phyloP scores from a whole-genome alignment of 768 basidiomycete genomes.

The Rhodosporidiobolus odoratus region DNA sequence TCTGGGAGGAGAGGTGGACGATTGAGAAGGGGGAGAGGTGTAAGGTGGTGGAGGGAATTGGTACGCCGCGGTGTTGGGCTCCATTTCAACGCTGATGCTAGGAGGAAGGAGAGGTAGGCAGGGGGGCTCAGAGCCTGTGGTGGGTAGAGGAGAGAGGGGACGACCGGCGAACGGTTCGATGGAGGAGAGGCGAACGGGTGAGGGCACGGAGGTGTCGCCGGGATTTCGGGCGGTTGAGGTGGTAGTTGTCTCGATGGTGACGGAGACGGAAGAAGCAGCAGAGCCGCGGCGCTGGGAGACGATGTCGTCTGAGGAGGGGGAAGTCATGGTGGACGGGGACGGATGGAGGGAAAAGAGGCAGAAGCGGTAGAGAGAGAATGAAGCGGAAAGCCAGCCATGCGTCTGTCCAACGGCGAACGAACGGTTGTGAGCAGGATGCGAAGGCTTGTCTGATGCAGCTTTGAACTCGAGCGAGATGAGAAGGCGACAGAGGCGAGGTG shows the following conservation, averaged over 20 bases:
- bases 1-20: neutral
- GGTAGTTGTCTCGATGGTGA: conserved; percentile 4
- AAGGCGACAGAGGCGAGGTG: no score
- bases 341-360: neutral
- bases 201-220: neutral
- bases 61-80: neutral
- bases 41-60: neutral
- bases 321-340: no score
- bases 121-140: neutral
- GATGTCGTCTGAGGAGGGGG: neutral
- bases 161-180: neutral
- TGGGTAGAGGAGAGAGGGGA: neutral
- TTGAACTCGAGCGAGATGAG: no score
- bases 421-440: no score
- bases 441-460: no score
- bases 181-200: neutral
- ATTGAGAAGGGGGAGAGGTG: neutral
- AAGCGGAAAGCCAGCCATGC: no score
- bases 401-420: no score
- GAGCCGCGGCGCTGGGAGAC: conserved; percentile 9
- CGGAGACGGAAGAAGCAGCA: conserved; percentile 10
- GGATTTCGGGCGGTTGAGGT: neutral
- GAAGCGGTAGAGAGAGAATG: neutral
- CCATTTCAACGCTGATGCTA: neutral
- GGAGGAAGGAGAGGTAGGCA: neutral